Percentiles rank a stretch among this genome's conserved stretches.
These are phyloP conservation scores for Yamadazyma buinensis DNA, from an alignment of 1,139 yeast genomes.

Conservation along the genomic window DNA sequence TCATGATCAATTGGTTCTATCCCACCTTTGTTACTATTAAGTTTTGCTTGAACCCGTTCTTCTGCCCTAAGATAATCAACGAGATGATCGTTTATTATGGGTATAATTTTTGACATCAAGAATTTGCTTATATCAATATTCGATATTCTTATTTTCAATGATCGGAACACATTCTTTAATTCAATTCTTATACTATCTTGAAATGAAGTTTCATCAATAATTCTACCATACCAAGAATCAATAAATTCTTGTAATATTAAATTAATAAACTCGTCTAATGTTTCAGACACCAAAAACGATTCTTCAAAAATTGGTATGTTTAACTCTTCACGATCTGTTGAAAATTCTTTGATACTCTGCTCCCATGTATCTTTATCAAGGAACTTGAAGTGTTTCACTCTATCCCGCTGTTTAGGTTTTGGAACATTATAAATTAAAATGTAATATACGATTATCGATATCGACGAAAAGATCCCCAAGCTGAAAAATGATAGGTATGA, in stretches of 20 bases:
- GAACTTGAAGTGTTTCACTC: conserved; percentile 19
- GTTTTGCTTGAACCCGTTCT: conserved; percentile 26
- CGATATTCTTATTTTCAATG: conserved; percentile 38
- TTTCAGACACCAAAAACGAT: conserved; percentile 50
- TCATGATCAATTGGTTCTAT: conserved; percentile 43
- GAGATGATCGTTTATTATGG: conserved; percentile 66
- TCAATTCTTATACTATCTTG: conserved; percentile 50
- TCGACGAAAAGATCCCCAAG: conserved; percentile 7
- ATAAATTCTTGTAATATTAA: conserved; percentile 60
- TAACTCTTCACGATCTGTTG: conserved; percentile 8
- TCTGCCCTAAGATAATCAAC: conserved; percentile 53
- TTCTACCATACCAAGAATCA: conserved; percentile 55
- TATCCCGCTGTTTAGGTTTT: neutral
- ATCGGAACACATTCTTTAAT: conserved; percentile 39
- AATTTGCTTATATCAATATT: conserved; percentile 54
- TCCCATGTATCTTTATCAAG: conserved; percentile 26
- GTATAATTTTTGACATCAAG: conserved; percentile 56
- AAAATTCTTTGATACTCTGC: conserved; percentile 13
- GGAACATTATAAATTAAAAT: conserved; percentile 8
- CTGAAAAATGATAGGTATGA: conserved; percentile 5
- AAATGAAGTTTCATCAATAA: conserved; percentile 49
- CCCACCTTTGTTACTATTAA: conserved; percentile 15
- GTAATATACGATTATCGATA: conserved; percentile 7
- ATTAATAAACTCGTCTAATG: conserved; percentile 50
- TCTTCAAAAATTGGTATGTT: conserved; percentile 39